Evolutionary conservation across 768 basidiomycete genomes (phyloP).

Genomic region (Phaeotremella skinneri): DNA sequence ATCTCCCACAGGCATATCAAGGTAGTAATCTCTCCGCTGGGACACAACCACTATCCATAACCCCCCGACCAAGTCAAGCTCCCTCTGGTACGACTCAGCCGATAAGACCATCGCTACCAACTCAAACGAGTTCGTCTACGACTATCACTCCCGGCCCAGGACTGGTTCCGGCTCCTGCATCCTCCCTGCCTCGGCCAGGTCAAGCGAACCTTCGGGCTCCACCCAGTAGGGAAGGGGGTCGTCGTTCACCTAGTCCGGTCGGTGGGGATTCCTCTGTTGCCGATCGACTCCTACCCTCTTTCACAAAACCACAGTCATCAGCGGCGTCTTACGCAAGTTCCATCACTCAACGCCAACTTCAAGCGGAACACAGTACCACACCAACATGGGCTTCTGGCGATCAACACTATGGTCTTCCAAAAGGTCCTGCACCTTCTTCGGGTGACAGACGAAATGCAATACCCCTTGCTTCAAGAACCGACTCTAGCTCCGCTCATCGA

Average conservation of each 20-base stretch:
- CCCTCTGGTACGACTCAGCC: constrained; percentile 2
- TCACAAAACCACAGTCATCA: constrained; percentile 30
- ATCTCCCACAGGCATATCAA: constrained; percentile 71
- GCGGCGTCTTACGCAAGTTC: constrained; percentile 41
- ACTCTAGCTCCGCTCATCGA: constrained; percentile 14
- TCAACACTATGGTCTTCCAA: constrained; percentile 18
- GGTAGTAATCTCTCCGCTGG: constrained; percentile 43
- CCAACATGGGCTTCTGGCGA: constrained; percentile 21
- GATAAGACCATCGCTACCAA: constrained; percentile 4
- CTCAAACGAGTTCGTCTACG: constrained; percentile 23
- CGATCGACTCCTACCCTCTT: constrained; percentile 42
- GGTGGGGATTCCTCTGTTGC: constrained; percentile 32
- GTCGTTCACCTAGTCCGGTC: constrained; percentile 41
- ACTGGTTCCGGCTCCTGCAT: constrained; percentile 29
- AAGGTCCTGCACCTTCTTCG: constrained; percentile 18
- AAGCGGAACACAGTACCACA: constrained; percentile 16
- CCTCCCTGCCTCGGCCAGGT: constrained; percentile 12
- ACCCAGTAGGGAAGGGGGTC: constrained; percentile 29
- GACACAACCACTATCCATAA: constrained; percentile 12
- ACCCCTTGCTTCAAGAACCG: neutral
- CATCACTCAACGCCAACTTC: constrained; percentile 21
- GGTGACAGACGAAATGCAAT: constrained; percentile 2
- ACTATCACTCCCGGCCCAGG: constrained; percentile 19
- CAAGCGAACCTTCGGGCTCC: constrained; percentile 39
- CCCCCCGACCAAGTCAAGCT: constrained; percentile 19